Evolutionary conservation across 1,284 basidiomycete genomes (phyloP).

Genomic region (Malassezia dermatis): DNA sequence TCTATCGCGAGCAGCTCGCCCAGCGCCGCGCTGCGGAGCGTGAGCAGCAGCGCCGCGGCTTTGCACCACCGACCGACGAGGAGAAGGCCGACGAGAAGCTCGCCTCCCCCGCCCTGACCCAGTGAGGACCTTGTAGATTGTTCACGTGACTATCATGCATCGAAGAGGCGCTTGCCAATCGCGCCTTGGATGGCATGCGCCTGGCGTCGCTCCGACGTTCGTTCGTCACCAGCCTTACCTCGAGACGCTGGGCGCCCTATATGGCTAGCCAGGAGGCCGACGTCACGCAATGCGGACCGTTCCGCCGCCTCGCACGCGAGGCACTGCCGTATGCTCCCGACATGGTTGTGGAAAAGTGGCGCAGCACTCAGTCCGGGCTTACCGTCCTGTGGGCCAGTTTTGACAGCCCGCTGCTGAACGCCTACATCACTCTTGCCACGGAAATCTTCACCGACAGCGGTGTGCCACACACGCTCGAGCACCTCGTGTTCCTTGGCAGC

Average conservation of each 20-base stretch:
- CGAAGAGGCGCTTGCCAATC: background rate
- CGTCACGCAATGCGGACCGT: conserved; percentile 55
- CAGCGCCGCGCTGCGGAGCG: conserved; percentile 28
- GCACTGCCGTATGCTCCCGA: conserved; percentile 63
- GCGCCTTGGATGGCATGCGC: background rate
- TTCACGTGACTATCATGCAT: conserved; percentile 2
- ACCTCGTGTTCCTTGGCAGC: conserved; percentile 45
- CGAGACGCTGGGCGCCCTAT: background rate
- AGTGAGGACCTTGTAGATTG: conserved; percentile 4
- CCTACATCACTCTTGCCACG: conserved; percentile 81
- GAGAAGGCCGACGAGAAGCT: background rate
- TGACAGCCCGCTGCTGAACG: conserved; percentile 75
- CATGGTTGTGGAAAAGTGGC: conserved; percentile 71
- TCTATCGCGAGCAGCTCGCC: conserved; percentile 22
- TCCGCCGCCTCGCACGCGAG: conserved; percentile 64
- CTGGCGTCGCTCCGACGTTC: background rate
- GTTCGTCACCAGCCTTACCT: background rate
- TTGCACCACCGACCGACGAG: conserved; percentile 2
- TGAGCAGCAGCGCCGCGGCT: conserved; percentile 7
- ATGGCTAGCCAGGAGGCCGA: background rate
- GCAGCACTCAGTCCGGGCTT: conserved; percentile 65
- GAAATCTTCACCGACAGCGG: conserved; percentile 61
- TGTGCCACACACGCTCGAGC: conserved; percentile 43
- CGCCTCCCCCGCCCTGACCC: background rate
- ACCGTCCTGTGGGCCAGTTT: conserved; percentile 53